Evolutionary conservation across 768 basidiomycete species (phyloP).

Genomic region (Phylloporus sp.): DNA sequence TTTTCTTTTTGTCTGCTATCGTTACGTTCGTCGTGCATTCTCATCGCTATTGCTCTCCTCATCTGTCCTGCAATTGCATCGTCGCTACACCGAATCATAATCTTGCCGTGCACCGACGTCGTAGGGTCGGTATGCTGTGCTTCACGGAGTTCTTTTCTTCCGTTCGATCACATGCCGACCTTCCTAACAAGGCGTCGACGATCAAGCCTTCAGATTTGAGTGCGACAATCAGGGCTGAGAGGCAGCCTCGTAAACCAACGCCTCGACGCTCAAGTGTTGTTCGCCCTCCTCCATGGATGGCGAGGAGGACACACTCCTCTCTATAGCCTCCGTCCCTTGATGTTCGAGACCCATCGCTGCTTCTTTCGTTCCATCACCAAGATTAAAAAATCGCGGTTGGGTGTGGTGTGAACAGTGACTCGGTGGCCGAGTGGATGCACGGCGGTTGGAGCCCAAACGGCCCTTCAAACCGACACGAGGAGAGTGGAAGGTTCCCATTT

Average conservation of each 20-base stretch:
- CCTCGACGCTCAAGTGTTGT: background rate
- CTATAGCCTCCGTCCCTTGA: constrained; percentile 3
- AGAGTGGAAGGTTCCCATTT: constrained; percentile 2
- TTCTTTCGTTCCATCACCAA: constrained; percentile 8
- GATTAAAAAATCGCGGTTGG: constrained; percentile 19
- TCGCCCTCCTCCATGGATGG: constrained; percentile 4
- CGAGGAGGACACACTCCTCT: constrained; percentile 6
- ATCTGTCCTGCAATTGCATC: constrained; percentile 18
- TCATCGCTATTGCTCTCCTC: constrained; percentile 5
- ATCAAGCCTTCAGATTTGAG: constrained; percentile 14
- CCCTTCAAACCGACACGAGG: constrained; percentile 15
- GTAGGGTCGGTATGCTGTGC: too few species aligned
- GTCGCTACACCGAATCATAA: constrained; percentile 3
- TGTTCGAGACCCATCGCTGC: constrained; percentile 10
- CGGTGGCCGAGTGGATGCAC: constrained; percentile 12
- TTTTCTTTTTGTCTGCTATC: constrained; percentile 7
- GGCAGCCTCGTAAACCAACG: background rate
- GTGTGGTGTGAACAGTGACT: constrained; percentile 4
- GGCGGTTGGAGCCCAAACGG: constrained; percentile 3
- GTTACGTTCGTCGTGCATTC: constrained; percentile 10
- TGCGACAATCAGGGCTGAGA: too few species aligned
- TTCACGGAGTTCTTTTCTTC: constrained; percentile 20
- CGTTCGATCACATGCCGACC: constrained; percentile 3
- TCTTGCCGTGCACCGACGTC: constrained; percentile 17
- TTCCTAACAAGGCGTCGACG: constrained; percentile 19